phyloP scores from a whole-genome alignment of 345 rosid genomes.

The Camelina laxa region DNA sequence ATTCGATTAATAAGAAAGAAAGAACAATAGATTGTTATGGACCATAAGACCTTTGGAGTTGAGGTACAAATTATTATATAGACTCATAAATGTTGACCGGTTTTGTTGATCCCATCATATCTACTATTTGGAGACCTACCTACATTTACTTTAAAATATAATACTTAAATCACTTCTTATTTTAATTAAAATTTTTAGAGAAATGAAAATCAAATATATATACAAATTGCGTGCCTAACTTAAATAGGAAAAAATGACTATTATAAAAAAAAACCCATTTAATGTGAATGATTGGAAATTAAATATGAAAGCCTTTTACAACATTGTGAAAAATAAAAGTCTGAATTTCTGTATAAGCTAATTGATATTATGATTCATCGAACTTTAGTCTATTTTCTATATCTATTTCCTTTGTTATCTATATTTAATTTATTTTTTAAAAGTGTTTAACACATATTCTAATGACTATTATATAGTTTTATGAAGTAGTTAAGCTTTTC shows the following conservation, averaged over 20 bases:
- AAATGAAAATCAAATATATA: not conserved
- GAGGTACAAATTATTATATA: conserved; percentile 31
- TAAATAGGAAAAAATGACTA: too few relatives aligned
- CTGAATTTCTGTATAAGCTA: not conserved
- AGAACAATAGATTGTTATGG: not conserved
- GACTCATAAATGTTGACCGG: conserved; percentile 16
- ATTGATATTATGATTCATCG: not conserved
- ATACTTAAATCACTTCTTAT: not conserved
- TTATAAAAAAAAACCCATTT: not conserved
- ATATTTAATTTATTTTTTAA: not conserved
- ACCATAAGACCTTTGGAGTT: not conserved
- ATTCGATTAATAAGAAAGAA: not conserved
- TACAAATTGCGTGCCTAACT: not conserved
- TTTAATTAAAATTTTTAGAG: not conserved
- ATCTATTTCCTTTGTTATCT: not conserved
- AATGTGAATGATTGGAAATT: not conserved
- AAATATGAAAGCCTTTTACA: not conserved
- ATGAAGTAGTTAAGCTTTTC: not conserved
- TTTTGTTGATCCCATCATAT: conserved; percentile 30
- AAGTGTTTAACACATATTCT: not conserved
- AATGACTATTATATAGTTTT: not conserved
- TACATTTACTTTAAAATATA: not conserved
- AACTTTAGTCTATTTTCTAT: not conserved
- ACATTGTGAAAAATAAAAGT: not conserved
- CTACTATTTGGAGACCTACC: conserved; percentile 44